Conservation (phyloP, 73 alveolate genomes). For the Paramecium caudatum region DNA sequence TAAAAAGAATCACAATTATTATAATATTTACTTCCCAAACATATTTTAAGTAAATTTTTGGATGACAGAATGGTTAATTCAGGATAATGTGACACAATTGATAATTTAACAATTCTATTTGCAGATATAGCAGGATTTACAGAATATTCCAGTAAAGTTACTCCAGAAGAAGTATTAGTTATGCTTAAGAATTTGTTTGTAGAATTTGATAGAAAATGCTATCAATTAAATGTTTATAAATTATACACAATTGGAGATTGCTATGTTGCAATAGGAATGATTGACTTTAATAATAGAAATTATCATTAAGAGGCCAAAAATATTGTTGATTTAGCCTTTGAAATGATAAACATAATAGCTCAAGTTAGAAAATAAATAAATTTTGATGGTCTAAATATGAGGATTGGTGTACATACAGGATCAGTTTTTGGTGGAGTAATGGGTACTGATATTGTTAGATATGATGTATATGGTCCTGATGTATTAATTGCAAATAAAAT, state of each 20-base stretch:
- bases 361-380: constrained; percentile 59
- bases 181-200: constrained; percentile 72
- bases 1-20: constrained; percentile 21
- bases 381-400: constrained; percentile 70
- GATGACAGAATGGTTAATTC: constrained; percentile 42
- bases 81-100: constrained; percentile 52
- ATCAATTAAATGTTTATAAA: constrained; percentile 71
- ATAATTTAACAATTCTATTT: constrained; percentile 64
- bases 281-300: constrained; percentile 67
- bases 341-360: constrained; percentile 68
- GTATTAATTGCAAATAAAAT: constrained; percentile 73
- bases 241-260: constrained; percentile 77
- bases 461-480: constrained; percentile 73
- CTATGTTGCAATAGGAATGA: constrained; percentile 74
- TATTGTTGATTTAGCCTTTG: constrained; percentile 70
- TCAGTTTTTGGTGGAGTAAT: constrained; percentile 71
- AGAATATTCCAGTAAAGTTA: constrained; percentile 63
- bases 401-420: constrained; percentile 78
- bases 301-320: constrained; percentile 68
- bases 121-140: constrained; percentile 79
- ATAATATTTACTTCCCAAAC: constrained; percentile 32
- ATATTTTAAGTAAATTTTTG: constrained; percentile 59
- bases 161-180: constrained; percentile 69
- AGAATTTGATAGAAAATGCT: constrained; percentile 73
- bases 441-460: constrained; percentile 76